Base-by-base conservation (phyloP, 2,329 filamentous ascomycete genomes). In the Penicillium sp. region DNA sequence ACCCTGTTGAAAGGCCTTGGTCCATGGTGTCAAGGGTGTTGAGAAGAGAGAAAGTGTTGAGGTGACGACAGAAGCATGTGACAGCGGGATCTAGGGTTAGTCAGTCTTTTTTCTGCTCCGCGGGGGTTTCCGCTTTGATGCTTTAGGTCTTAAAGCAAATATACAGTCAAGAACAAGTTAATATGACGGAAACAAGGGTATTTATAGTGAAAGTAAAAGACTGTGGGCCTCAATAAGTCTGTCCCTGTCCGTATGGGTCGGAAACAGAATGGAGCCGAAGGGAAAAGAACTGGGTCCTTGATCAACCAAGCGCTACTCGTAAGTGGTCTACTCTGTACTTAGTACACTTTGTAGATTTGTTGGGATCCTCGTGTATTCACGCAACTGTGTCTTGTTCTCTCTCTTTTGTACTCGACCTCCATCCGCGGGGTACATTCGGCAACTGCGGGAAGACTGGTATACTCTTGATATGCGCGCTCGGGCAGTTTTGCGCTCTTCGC, bases 1-100 rank as follows among this genome's bases (percentile, higher is more conserved):
- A 58, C 60, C 70, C 68, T 66, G 72, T 71, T 67, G 71, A 67
- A 61, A 67, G 67, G 66, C 67, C 68, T 58, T 67, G 67, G 63
- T 73, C 70, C 73, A 75, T 75, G 50, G 55, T 67, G 60, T 58
- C 46, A 45, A 54, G 46, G 41, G 46, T 57, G 57, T 65, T 64
- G 61, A 54, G 54, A 54, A 42, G 50, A 52, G 49, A 42, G 46
- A 54, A 63, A 56, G 45, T 58, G 56, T 63, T 61, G 60, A 57
- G 58, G 56, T 61, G 61, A 55, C 56, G 60, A 56, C 48, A 57
- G 50, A 57, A 60, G 59, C 64, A 65, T 65, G 64, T 66, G 64
- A 66, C 61, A 58, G 50, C 43, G 40, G 51, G 40, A 48, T 53
- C 53, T 54, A 43, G 13, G 29, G 29, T 57, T 59, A 56, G 42